Base-by-base conservation (phyloP, 1,284 basidiomycete genomes). In the Limonomyces culmigenus region DNA sequence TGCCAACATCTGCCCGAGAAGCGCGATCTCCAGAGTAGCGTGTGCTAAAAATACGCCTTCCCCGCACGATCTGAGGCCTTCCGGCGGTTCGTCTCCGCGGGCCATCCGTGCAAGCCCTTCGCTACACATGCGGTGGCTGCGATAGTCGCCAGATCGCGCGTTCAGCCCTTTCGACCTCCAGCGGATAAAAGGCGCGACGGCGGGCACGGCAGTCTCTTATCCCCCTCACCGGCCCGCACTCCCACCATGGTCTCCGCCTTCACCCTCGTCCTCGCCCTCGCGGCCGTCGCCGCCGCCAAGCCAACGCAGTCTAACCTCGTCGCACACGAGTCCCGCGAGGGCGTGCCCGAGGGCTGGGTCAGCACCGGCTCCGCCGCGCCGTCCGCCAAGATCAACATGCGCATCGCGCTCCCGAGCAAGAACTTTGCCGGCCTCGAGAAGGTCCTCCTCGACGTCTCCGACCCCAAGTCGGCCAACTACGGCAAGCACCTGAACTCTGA, bases 351-450 rank as follows among this genome's bases (percentile, higher is more conserved):
- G 12, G 54, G 52, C 21, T 58, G 50, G 43, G 45, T 45, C 11
- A 40, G 48, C 34, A 31, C 35, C 14, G 50, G 48, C 25, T 33
- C 51, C n/a, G 51, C 56, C 2, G 32, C 48, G 2, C 39, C 46
- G n/a, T 43, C 49, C 34, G 39, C 46, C 16, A 42, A 40, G 13
- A 44, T 59, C 29, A 50, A 49, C 41, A 40, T 58, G 34, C 52
- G 54, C 19, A 45, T 59, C 16, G 56, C 52, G 13, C 52, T 59
- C 35, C 47, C 45, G 27, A 54, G 55, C 43, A 46, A 39, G 42
- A 39, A 62, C 41, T 46, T 52, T 34, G 43, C 43, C 5, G 59
- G 56, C 14, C 54, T 63, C 19, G 52, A 58, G 39, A 40, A 52
- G 34, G 50, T 41, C 14, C 51, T 61, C 15, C 44, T 41, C 41